Percentiles rank a stretch among this genome's conserved stretches.
Conservation (phyloP, 345 rosid species). For the Geranium brycei region DNA sequence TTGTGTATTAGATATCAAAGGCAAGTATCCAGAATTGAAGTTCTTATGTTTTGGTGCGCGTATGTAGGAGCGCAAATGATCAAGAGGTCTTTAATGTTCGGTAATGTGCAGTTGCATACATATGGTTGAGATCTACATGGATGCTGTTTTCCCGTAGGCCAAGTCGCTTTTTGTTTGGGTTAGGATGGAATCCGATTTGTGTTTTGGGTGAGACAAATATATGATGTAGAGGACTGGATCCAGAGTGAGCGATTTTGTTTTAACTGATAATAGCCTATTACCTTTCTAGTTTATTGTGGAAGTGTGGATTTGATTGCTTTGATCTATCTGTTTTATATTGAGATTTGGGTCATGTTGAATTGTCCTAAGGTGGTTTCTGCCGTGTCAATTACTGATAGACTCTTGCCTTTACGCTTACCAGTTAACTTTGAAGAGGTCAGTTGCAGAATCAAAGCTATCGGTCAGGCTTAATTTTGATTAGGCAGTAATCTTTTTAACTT, state of each 20-base stretch:
- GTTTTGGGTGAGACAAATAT: not conserved
- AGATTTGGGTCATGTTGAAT: not conserved
- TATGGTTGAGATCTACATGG: not conserved
- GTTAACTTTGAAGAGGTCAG: not conserved
- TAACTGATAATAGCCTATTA: too few relatives aligned
- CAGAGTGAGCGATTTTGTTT: not conserved
- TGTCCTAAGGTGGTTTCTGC: not conserved
- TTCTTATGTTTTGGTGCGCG: not conserved
- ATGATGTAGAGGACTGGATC: not conserved
- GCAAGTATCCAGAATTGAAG: too few relatives aligned
- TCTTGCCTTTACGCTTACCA: not conserved
- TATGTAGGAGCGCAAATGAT: not conserved
- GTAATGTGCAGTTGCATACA: not conserved
- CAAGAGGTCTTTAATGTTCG: not conserved
- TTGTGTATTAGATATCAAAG: not conserved
- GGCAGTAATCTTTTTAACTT: not conserved
- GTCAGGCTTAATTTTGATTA: not conserved
- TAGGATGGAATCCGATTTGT: not conserved
- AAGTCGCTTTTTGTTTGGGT: not conserved
- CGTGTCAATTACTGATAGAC: too few relatives aligned
- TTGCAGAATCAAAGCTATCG: not conserved
- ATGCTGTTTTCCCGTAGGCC: not conserved
- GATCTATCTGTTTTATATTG: too few relatives aligned
- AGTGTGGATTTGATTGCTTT: not conserved
- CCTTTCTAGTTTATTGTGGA: not conserved